Percentiles rank a stretch among this genome's conserved stretches.
These are phyloP conservation scores for Acanthamoeba culbertsoni DNA, from an alignment of 208 protist genomes.

Conservation along the genomic window DNA sequence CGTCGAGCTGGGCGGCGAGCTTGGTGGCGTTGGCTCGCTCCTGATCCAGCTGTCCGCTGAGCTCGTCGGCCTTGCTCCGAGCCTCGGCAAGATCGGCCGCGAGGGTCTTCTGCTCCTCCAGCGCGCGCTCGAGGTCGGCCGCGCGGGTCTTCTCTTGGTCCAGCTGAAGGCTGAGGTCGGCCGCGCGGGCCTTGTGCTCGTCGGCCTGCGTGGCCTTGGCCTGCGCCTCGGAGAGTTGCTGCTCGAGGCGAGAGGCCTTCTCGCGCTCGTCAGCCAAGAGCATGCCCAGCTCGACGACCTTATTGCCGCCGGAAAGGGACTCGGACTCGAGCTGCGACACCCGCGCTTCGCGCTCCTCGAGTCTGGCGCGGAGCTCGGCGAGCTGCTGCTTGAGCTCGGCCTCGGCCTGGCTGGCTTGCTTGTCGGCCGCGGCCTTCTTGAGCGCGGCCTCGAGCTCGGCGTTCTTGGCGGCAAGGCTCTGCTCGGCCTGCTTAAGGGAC, in stretches of 20 bases:
- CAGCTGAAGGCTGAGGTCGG: background rate
- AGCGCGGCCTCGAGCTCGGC: background rate
- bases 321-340: background rate
- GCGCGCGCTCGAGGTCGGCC: background rate
- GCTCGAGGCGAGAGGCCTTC: background rate
- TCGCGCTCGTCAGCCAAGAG: background rate
- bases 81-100: background rate
- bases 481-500: background rate
- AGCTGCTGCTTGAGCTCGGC: background rate
- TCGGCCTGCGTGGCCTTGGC: background rate
- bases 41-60: background rate
- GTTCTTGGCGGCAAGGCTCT: constrained; percentile 17
- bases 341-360: background rate
- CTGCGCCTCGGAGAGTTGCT: constrained; percentile 20
- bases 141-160: background rate
- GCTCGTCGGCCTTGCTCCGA: background rate
- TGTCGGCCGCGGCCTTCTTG: background rate
- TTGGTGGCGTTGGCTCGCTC: background rate
- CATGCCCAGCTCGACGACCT: background rate
- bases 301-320: constrained; percentile 4
- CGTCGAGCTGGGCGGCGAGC: background rate
- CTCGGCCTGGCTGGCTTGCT: background rate
- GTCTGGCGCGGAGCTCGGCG: background rate
- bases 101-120: background rate
- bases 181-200: background rate